Conservation (phyloP, 345 rosid genomes). For the Euphorbia peplus region DNA sequence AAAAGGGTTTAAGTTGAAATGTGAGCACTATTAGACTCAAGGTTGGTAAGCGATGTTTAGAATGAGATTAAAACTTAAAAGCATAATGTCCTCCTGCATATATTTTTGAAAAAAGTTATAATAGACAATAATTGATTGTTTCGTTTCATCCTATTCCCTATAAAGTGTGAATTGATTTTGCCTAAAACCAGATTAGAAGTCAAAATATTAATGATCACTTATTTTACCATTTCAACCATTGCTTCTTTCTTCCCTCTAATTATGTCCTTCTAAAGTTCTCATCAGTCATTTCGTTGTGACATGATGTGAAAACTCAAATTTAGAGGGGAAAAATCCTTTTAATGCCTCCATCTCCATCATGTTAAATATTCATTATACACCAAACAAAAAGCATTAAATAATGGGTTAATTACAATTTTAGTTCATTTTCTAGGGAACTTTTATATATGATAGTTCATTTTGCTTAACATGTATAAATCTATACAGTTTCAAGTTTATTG, state of each 20-base stretch:
- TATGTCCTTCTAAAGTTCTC: background rate
- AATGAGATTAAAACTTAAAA: background rate
- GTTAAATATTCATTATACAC: too few relatives aligned
- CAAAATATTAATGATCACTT: background rate
- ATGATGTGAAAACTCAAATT: background rate
- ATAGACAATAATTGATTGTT: conserved; percentile 9
- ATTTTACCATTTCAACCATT: background rate
- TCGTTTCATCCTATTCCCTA: conserved; percentile 4
- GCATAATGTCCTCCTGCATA: background rate
- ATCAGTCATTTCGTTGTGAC: background rate
- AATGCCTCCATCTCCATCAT: too few relatives aligned
- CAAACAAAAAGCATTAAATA: too few relatives aligned
- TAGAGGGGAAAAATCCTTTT: too few relatives aligned
- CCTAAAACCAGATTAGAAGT: background rate
- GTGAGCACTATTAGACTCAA: too few relatives aligned
- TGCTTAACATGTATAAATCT: too few relatives aligned
- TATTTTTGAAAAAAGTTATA: too few relatives aligned
- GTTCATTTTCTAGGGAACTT: too few relatives aligned
- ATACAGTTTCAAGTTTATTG: too few relatives aligned
- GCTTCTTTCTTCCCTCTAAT: background rate
- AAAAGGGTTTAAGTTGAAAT: too few relatives aligned
- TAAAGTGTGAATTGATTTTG: conserved; percentile 8
- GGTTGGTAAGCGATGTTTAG: background rate
- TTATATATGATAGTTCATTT: too few relatives aligned
- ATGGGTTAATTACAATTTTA: too few relatives aligned